Conservation (phyloP, 495 filamentous ascomycete genomes). For the Lepraria neglecta region DNA sequence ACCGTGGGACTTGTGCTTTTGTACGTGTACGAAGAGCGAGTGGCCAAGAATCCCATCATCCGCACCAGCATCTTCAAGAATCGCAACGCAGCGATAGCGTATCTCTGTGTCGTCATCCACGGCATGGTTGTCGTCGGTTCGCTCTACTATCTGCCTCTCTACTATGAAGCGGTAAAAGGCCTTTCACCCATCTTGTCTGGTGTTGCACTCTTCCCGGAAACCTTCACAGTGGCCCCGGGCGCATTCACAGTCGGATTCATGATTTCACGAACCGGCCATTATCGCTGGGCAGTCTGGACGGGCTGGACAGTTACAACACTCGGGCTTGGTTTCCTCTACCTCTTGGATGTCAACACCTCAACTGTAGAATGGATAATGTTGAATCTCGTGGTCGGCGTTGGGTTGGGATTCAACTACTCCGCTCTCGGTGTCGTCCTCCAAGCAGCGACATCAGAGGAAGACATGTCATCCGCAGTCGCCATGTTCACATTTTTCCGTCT, state of each 20-base stretch:
- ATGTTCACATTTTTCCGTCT: conserved; percentile 55
- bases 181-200: conserved; percentile 50
- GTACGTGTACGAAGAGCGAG: conserved; percentile 43
- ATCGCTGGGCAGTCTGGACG: conserved; percentile 48
- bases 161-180: conserved; percentile 54
- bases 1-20: conserved; percentile 39
- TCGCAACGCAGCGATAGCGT: conserved; percentile 39
- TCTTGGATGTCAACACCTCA: conserved; percentile 43
- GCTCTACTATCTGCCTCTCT: conserved; percentile 59
- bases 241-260: conserved; percentile 45
- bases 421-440: conserved; percentile 45
- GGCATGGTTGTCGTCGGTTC: conserved; percentile 45
- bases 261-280: conserved; percentile 44
- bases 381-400: conserved; percentile 48
- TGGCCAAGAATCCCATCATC: conserved; percentile 44
- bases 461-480: conserved; percentile 49
- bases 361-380: conserved; percentile 47
- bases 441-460: conserved; percentile 41
- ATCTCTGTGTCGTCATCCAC: conserved; percentile 46
- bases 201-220: conserved; percentile 54
- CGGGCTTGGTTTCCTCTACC: conserved; percentile 42
- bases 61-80: conserved; percentile 41
- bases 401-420: conserved; percentile 32
- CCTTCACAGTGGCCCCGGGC: conserved; percentile 43
- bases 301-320: conserved; percentile 50